Evolutionary conservation across 176 grass and related monocot species (phyloP), one percentile per base, ranked within the genome.

Genomic region (Secale cereale): DNA sequence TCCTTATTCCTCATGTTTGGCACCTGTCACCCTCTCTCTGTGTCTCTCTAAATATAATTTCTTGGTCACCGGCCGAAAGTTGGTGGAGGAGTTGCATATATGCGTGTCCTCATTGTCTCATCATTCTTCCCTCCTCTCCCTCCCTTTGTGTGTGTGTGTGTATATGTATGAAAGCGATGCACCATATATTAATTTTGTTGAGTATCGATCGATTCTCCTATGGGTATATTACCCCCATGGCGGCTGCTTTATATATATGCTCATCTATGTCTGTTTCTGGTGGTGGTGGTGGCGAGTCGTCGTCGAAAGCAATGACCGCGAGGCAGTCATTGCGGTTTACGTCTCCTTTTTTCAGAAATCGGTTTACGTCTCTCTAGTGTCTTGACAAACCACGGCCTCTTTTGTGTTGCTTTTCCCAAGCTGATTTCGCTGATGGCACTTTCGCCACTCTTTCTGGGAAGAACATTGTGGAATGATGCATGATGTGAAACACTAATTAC

Each of bases 251-350:
- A 43, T 41, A 26, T 41, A 71, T 73, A 73, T 40, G 50, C 50
- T 54, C 17, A 20, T 54, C 3, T 59, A n/a, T 59, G 56, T 59
- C 22, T 59, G 22, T 23, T 60, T 11, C 8, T 2, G 7, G 0
- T 23, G 57, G 22, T 60, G 57, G 57, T 29, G 29, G 74, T 90
- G 67, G 70, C 31, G 37, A 7, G 65, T 91, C 77, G 64, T 88
- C 57, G 82, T 82, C 77, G 56, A 85, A 91, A 86, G 71, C 50
- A 65, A 2, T 15, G n/a, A 23, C 48, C 52, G 37, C 31, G 36
- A 23, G 52, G 25, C n/a, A 74, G 46, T 50, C 46, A 72, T 50
- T 4, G 52, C 12, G 74, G 28, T 88, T 54, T 73, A 83, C 81
- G 74, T 63, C 72, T 88, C 48, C 2, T 52, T 52, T 6, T 50